These are phyloP conservation scores for Jasminum sambac DNA, from an alignment of 257 asterid genomes.

Conservation along the genomic window DNA sequence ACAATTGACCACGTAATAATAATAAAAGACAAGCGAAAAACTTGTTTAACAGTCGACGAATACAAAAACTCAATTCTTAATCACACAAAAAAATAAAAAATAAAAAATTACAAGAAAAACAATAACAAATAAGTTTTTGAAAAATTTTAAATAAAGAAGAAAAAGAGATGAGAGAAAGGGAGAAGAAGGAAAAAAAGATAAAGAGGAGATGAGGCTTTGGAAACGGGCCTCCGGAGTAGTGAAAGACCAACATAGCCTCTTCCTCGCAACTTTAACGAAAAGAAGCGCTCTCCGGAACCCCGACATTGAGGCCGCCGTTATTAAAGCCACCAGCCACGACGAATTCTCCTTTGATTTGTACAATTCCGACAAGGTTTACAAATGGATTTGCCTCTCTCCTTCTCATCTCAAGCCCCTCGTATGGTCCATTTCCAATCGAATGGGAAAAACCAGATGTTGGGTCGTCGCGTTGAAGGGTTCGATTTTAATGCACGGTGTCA, in stretches of 20 bases:
- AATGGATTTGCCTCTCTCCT: conserved; percentile 38
- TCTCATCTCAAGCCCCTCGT: conserved; percentile 34
- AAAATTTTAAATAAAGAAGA: not conserved
- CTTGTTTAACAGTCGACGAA: not conserved
- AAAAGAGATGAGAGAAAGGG: not conserved
- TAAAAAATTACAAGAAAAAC: too few relatives aligned
- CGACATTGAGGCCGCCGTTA: conserved; percentile 35
- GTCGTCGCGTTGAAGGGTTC: conserved; percentile 41
- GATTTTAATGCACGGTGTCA: conserved; percentile 16
- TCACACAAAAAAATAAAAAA: not conserved
- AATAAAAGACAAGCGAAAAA: not conserved
- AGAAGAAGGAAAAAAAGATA: not conserved
- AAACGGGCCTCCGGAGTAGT: conserved; percentile 35
- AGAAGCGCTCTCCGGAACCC: conserved; percentile 38
- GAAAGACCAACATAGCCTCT: conserved; percentile 39
- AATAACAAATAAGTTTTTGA: too few relatives aligned
- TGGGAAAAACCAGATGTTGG: conserved; percentile 38
- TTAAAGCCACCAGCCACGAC: conserved; percentile 38
- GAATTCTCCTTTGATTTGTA: conserved; percentile 22
- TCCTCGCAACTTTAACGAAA: conserved; percentile 33
- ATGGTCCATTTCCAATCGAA: conserved; percentile 30
- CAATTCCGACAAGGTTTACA: conserved; percentile 32
- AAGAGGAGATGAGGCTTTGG: conserved; percentile 46
- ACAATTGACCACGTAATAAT: not conserved
- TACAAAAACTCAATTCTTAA: not conserved